Base-by-base conservation (phyloP, 192 early-diverging fungal genomes). In the Mortierella alpina region DNA sequence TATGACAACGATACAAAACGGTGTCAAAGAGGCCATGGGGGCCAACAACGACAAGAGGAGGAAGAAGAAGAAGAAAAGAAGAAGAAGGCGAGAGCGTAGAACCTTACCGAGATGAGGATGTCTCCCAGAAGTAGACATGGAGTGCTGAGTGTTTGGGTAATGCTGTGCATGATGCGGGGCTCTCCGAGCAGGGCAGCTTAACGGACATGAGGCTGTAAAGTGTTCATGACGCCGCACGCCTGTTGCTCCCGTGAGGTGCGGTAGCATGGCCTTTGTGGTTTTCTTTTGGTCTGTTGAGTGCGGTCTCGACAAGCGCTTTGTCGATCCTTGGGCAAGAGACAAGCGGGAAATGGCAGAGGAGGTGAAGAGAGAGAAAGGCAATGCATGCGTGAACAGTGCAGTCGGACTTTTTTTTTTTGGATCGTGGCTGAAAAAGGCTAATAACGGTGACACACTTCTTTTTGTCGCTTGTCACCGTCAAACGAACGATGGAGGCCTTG, bases 121-220 rank as follows among this genome's bases (percentile, higher is more conserved):
- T 10, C 54, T 23, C 12, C 40, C 58, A 1, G 63, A 40, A 2
- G 18, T 23, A 31, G 65, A 55, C 7, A 39, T 9, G 4, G 22
- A 50, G 9, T 46, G 61, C 7, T 52, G 7, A 50, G 40, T 45
- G 51, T 46, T 71, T 5, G 60, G 60, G 53, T 72, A 72, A 53
- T 72, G 70, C 20, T 63, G 61, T 20, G 70, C 17, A 14, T 70
- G 65, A 8, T 46, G 59, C 7, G 60, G 67, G 9, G 66, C 31
- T 44, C 60, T 57, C 55, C 74, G 60, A 18, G 74, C 74, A 13
- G 74, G 67, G 63, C 74, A 76, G 8, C 23, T 54, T 6, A 70
- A 67, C 48, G 74, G 74, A 76, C 74, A 76, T 2, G 61, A 67
- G 23, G 67, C 59, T 12, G 60, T 68, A 39, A 63, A 76, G 55